Conservation (phyloP, 129 eudicot genomes). For the Gnaphalium uliginosum region DNA sequence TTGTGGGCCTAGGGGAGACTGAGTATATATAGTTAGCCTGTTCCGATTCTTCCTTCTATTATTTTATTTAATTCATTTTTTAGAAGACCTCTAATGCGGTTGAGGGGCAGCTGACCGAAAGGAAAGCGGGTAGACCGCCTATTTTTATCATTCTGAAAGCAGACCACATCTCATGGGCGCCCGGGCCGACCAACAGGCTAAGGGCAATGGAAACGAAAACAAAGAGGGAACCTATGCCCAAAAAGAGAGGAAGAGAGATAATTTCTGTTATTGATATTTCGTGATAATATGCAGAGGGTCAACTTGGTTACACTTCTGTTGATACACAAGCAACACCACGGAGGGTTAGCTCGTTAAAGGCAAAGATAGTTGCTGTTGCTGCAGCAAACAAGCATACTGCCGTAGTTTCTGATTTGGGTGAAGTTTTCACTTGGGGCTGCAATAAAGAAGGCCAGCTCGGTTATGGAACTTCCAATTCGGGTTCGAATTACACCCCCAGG, state of each 20-base stretch:
- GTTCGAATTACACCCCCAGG: conserved; percentile 88
- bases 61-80: too few relatives aligned
- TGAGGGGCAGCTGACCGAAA: too few relatives aligned
- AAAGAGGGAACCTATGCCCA: too few relatives aligned
- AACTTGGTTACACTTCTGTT: conserved; percentile 97
- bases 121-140: too few relatives aligned
- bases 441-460: conserved; percentile 99
- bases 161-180: too few relatives aligned
- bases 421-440: conserved; percentile 98
- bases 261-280: conserved; percentile 8
- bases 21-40: too few relatives aligned
- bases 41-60: too few relatives aligned
- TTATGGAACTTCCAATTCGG: conserved; percentile 96
- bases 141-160: too few relatives aligned
- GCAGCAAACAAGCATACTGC: conserved; percentile 99
- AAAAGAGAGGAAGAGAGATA: neutral
- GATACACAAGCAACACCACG: conserved; percentile 97
- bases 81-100: too few relatives aligned
- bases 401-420: conserved; percentile 88
- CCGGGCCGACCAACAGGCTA: too few relatives aligned
- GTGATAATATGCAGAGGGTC: conserved; percentile 76
- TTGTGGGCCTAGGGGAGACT: too few relatives aligned
- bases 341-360: conserved; percentile 80
- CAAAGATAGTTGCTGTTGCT: conserved; percentile 84
- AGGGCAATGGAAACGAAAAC: too few relatives aligned